phyloP scores from a whole-genome alignment of 2,329 filamentous ascomycete genomes.

The Verticillium nonalfalfae region DNA sequence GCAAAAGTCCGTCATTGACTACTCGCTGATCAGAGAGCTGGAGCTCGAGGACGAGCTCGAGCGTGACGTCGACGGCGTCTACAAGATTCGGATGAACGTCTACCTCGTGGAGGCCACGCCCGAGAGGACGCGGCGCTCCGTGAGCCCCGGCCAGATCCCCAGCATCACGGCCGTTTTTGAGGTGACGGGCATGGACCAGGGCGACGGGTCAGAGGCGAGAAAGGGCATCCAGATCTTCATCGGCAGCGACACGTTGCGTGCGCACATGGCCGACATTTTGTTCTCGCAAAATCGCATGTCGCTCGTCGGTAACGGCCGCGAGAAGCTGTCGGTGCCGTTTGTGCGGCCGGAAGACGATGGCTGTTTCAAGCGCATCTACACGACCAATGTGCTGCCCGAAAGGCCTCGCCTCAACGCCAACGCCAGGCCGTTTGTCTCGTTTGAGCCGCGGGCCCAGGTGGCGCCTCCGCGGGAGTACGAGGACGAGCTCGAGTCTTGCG shows the following conservation, averaged over 20 bases:
- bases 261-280: constrained; percentile 83
- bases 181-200: constrained; percentile 54
- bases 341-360: constrained; percentile 85
- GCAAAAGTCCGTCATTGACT: constrained; percentile 77
- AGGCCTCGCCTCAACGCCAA: constrained; percentile 54
- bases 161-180: constrained; percentile 76
- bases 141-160: constrained; percentile 72
- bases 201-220: constrained; percentile 35
- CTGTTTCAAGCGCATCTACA: constrained; percentile 71
- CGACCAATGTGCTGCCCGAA: constrained; percentile 47
- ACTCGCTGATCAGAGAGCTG: constrained; percentile 67
- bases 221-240: constrained; percentile 79
- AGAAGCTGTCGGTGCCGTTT: constrained; percentile 84
- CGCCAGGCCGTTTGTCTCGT: constrained; percentile 31
- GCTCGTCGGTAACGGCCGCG: constrained; percentile 78
- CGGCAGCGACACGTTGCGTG: constrained; percentile 79
- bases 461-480: background rate
- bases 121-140: constrained; percentile 59
- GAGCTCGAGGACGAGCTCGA: constrained; percentile 62
- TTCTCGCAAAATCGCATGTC: constrained; percentile 89
- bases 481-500: background rate
- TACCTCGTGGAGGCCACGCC: constrained; percentile 88
- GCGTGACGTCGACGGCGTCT: constrained; percentile 57
- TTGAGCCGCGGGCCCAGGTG: constrained; percentile 17
- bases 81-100: constrained; percentile 70